Conservation (phyloP, 441 rosid genomes). For the Pelargonium fulgidum region DNA sequence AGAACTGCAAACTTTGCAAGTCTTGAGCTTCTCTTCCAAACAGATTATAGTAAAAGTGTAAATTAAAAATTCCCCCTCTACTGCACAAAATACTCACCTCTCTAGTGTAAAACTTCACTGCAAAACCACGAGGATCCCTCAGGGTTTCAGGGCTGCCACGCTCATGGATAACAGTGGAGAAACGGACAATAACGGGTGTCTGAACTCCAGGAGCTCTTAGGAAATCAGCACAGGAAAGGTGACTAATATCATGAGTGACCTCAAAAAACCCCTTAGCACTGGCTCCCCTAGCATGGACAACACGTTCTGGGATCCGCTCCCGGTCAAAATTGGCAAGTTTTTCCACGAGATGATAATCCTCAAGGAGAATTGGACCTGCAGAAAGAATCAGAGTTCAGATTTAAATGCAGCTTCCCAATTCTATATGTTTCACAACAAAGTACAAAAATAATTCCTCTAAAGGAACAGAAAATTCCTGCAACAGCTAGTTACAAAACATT, state of each 20-base stretch:
- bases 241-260: conserved; percentile 57
- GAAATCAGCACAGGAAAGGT: conserved; percentile 84
- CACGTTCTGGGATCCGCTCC: conserved; percentile 93
- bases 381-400: conserved; percentile 5
- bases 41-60: not conserved
- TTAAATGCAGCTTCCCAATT: conserved; percentile 2
- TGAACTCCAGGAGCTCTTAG: conserved; percentile 91
- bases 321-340: conserved; percentile 90
- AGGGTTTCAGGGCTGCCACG: conserved; percentile 94
- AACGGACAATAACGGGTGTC: conserved; percentile 83
- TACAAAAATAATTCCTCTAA: not conserved
- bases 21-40: not conserved
- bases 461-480: not conserved
- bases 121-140: conserved; percentile 95
- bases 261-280: conserved; percentile 68
- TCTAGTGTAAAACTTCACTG: conserved; percentile 92
- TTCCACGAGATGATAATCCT: conserved; percentile 89
- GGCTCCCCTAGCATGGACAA: conserved; percentile 96
- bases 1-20: no score
- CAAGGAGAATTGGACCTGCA: conserved; percentile 82
- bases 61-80: not conserved
- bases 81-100: conserved; percentile 44
- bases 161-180: conserved; percentile 84
- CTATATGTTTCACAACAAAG: not conserved
- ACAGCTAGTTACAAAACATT: not conserved